phyloP scores from a whole-genome alignment of 768 basidiomycete genomes.

The Phlebiopsis gigantea region DNA sequence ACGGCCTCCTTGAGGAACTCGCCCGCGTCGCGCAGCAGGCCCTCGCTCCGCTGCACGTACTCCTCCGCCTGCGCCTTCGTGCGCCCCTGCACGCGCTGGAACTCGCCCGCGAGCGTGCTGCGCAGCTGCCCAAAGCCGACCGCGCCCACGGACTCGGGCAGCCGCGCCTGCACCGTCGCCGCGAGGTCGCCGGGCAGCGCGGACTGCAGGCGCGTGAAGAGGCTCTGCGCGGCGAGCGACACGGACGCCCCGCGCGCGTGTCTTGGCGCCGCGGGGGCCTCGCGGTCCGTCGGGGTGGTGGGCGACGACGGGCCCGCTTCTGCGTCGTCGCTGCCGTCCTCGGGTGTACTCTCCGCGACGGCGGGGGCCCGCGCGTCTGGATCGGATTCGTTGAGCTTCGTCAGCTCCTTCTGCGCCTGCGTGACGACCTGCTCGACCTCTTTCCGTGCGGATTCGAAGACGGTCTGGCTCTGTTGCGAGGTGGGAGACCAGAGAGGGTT shows the following conservation, averaged over 20 bases:
- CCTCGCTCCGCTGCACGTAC: slow-evolving; percentile 71
- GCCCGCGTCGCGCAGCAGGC: slow-evolving; percentile 54
- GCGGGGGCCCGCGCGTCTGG: slow-evolving; percentile 14
- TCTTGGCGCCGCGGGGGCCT: slow-evolving; percentile 5
- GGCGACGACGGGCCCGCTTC: not conserved
- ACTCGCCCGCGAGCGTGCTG: slow-evolving; percentile 55
- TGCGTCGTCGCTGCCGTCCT: slow-evolving; percentile 6
- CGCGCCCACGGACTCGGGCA: slow-evolving; percentile 54
- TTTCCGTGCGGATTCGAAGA: slow-evolving; percentile 62
- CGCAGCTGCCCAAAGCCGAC: slow-evolving; percentile 69
- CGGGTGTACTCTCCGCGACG: slow-evolving; percentile 17
- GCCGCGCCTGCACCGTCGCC: slow-evolving; percentile 57
- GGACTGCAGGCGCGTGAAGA: slow-evolving; percentile 69
- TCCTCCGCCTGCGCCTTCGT: slow-evolving; percentile 78
- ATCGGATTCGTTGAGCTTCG: slow-evolving; percentile 45
- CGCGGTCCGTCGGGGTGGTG: not conserved
- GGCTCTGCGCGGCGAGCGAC: slow-evolving; percentile 29
- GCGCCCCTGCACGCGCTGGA: slow-evolving; percentile 71
- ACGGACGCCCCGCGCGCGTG: slow-evolving; percentile 7
- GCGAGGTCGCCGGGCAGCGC: slow-evolving; percentile 73
- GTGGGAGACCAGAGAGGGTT: too few species aligned
- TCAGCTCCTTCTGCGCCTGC: slow-evolving; percentile 76
- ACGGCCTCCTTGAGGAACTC: slow-evolving; percentile 72
- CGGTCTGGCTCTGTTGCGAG: slow-evolving; percentile 55
- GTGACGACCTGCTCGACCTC: slow-evolving; percentile 68